Evolutionary conservation across 2,329 filamentous ascomycete species (phyloP).

Genomic region (Clonostachys rhizophaga): DNA sequence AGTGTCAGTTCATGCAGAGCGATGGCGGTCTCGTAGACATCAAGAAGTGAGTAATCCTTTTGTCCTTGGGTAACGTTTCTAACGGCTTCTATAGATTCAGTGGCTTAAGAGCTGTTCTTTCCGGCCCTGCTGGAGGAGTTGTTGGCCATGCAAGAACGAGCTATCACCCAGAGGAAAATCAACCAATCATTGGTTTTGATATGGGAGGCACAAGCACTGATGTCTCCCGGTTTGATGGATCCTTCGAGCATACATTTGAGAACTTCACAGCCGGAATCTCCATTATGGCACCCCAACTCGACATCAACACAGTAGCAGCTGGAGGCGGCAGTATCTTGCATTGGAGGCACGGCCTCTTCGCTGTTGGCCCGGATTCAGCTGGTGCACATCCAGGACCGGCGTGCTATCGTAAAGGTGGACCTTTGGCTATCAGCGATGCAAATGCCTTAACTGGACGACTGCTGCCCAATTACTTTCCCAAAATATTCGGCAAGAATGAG

Average conservation of each 20-base stretch:
- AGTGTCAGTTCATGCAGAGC: conserved; percentile 73
- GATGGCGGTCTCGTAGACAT: conserved; percentile 39
- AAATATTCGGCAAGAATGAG: conserved; percentile 89
- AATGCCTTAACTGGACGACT: conserved; percentile 61
- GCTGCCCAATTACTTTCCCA: conserved; percentile 59
- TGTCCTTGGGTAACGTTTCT: too few relatives aligned
- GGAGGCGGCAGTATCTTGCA: conserved; percentile 49
- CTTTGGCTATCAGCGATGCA: conserved; percentile 68
- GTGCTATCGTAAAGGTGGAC: conserved; percentile 65
- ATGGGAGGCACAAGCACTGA: conserved; percentile 67
- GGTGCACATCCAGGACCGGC: conserved; percentile 66
- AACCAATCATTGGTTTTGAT: conserved; percentile 45
- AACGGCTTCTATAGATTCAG: conserved; percentile 42
- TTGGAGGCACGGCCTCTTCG: conserved; percentile 64
- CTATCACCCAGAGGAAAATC: conserved; percentile 53
- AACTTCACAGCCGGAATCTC: conserved; percentile 66
- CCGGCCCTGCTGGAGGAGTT: conserved; percentile 60
- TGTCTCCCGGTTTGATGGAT: conserved; percentile 63
- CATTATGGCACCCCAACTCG: conserved; percentile 65
- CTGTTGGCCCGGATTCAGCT: conserved; percentile 67
- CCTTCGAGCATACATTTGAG: conserved; percentile 68
- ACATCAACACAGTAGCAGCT: conserved; percentile 65
- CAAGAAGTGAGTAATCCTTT: too few relatives aligned
- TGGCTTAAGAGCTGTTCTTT: conserved; percentile 60
- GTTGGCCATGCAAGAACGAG: conserved; percentile 67